Evolutionary conservation across 805 yeast species (phyloP).

Genomic region (Sugiyamaella lignohabitans): DNA sequence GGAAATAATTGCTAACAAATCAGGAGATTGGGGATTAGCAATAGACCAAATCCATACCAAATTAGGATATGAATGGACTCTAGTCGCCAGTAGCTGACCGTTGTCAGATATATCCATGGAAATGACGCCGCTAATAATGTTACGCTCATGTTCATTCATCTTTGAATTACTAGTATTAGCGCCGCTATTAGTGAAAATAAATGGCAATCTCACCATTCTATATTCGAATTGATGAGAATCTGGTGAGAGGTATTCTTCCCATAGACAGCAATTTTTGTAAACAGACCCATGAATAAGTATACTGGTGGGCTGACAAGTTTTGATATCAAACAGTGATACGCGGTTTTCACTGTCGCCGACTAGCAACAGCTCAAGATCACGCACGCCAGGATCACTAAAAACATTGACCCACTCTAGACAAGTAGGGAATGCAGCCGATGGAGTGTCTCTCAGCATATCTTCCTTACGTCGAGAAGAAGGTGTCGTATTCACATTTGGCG

Average conservation of each 20-base stretch:
- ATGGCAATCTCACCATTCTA: constrained; percentile 9
- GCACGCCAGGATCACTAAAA: not conserved
- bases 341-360: constrained; percentile 18
- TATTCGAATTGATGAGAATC: constrained; percentile 5
- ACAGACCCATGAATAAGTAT: constrained; percentile 17
- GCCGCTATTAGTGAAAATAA: constrained; percentile 1
- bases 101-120: constrained; percentile 13
- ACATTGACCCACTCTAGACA: constrained; percentile 12
- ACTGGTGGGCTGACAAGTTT: constrained; percentile 12
- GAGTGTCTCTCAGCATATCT: constrained; percentile 10
- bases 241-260: constrained; percentile 16
- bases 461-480: constrained; percentile 2
- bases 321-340: constrained; percentile 11
- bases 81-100: constrained; percentile 14
- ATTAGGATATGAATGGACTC: constrained; percentile 14
- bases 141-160: not conserved
- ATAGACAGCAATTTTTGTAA: constrained; percentile 14
- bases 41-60: constrained; percentile 21
- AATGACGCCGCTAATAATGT: constrained; percentile 8
- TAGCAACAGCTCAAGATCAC: constrained; percentile 12
- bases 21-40: not conserved
- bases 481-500: too few species aligned
- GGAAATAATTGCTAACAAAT: constrained; percentile 11
- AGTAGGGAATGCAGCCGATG: not conserved
- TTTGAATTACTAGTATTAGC: not conserved